Evolutionary conservation across 345 rosid species (phyloP).

Genomic region (Salix caprea): DNA sequence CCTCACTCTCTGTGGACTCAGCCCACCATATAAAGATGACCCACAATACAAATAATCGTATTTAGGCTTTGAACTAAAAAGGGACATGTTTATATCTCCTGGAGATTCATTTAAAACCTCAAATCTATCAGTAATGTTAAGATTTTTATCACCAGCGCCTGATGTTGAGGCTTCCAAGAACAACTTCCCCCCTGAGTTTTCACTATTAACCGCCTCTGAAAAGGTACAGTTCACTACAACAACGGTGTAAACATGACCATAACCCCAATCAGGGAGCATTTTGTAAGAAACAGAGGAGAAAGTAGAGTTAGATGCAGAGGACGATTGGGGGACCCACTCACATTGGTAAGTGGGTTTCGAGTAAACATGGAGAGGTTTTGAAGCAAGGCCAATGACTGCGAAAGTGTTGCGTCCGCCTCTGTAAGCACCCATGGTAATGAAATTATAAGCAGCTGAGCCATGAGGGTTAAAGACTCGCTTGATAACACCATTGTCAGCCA

Average conservation of each 20-base stretch:
- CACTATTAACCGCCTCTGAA: conserved; percentile 41
- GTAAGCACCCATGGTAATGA: conserved; percentile 72
- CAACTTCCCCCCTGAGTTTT: conserved; percentile 69
- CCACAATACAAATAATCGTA: conserved; percentile 88
- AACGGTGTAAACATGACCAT: conserved; percentile 83
- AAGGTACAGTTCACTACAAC: conserved; percentile 84
- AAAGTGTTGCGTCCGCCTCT: conserved; percentile 69
- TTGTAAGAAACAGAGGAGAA: conserved; percentile 32
- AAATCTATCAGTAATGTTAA: conserved; percentile 56
- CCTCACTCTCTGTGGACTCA: conserved; percentile 76
- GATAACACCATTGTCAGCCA: conserved; percentile 44
- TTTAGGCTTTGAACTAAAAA: conserved; percentile 46
- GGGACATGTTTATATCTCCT: conserved; percentile 33
- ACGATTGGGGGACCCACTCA: conserved; percentile 45
- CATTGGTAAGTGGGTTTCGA: conserved; percentile 62
- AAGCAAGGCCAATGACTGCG: conserved; percentile 71
- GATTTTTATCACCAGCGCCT: conserved; percentile 56
- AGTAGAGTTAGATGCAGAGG: conserved; percentile 12
- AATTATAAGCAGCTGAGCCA: conserved; percentile 80
- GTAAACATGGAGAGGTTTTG: conserved; percentile 78
- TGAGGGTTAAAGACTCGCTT: conserved; percentile 58
- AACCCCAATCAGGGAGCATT: conserved; percentile 92
- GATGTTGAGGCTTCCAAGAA: conserved; percentile 64
- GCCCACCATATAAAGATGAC: conserved; percentile 65
- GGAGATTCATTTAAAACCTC: conserved; percentile 47